These are phyloP conservation scores for Withania somnifera DNA, from an alignment of 305 asterid genomes.

Conservation along the genomic window DNA sequence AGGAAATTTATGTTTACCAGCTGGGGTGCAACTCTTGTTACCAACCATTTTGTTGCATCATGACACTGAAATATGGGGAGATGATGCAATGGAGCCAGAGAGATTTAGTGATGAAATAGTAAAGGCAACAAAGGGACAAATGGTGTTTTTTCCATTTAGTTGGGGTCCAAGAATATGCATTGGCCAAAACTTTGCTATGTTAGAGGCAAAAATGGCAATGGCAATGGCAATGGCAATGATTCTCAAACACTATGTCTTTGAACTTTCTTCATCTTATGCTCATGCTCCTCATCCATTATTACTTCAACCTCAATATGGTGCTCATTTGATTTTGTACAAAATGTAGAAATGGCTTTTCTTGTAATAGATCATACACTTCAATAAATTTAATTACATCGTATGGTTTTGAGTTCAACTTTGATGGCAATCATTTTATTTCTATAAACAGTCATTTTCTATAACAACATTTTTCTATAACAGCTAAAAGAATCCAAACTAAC, in stretches of 20 bases:
- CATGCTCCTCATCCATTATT: background rate
- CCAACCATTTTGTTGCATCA: background rate
- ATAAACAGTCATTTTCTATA: too few species aligned
- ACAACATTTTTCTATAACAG: too few species aligned
- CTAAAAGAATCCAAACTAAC: too few species aligned
- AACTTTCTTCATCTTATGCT: background rate
- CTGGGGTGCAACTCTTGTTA: conserved; percentile 9
- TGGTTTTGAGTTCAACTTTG: background rate
- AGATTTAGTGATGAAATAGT: background rate
- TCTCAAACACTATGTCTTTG: background rate
- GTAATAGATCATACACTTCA: background rate
- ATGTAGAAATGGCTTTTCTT: background rate
- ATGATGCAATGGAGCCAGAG: background rate
- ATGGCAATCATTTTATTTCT: background rate
- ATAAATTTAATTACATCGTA: background rate
- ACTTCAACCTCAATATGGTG: background rate
- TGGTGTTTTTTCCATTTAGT: background rate
- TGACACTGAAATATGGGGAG: background rate
- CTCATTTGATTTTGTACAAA: background rate
- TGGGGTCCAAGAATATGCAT: background rate
- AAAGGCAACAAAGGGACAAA: background rate
- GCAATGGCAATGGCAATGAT: background rate
- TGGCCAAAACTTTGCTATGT: background rate
- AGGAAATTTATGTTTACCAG: conserved; percentile 31
- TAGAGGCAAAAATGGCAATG: background rate